These are phyloP conservation scores for Picea glauca DNA, from an alignment of 75 land plant species.

Conservation along the genomic window DNA sequence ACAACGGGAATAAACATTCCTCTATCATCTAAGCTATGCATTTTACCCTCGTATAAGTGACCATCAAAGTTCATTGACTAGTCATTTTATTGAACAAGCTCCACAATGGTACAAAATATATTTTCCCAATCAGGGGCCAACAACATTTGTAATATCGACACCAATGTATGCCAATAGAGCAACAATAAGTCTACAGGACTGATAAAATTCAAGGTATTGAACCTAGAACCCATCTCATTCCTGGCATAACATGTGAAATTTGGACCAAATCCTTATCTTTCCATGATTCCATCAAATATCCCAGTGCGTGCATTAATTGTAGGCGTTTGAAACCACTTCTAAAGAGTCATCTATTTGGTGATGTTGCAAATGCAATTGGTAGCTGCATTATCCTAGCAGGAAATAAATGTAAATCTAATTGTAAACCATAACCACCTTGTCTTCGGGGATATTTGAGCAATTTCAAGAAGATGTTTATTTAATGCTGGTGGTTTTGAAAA, in stretches of 20 bases:
- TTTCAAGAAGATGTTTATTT: conserved; percentile 76
- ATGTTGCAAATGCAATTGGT: background rate
- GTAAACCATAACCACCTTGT: background rate
- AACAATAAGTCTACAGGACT: background rate
- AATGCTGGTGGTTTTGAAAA: conserved; percentile 93
- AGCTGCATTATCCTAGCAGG: background rate
- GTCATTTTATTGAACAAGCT: conserved; percentile 2
- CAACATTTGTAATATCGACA: too few relatives aligned
- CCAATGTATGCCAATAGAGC: background rate
- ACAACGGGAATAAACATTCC: background rate
- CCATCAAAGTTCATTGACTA: background rate
- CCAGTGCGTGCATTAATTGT: background rate
- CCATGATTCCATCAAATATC: too few relatives aligned
- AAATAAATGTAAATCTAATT: background rate
- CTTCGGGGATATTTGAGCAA: conserved; percentile 39
- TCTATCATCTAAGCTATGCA: background rate
- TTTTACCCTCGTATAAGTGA: background rate
- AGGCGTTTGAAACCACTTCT: background rate
- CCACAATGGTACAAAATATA: background rate
- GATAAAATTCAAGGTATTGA: background rate
- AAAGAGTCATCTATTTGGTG: background rate
- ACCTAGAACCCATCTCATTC: background rate
- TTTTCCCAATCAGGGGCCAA: background rate
- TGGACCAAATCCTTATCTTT: background rate
- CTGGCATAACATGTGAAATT: background rate